phyloP scores from a whole-genome alignment of 345 rosid genomes.

The Ceriops zippeliana region DNA sequence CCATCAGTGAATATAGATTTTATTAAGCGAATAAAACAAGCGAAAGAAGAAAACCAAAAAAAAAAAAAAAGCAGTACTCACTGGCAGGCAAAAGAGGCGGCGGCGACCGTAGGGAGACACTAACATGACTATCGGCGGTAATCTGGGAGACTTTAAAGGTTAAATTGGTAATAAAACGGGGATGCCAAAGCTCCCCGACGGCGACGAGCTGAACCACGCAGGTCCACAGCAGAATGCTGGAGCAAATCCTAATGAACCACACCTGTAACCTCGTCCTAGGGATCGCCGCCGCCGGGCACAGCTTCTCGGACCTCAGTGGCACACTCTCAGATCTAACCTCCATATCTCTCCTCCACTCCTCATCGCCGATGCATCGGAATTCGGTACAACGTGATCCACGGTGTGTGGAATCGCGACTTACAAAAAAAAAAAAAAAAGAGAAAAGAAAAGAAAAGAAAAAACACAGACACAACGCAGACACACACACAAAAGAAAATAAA shows the following conservation, averaged over 20 bases:
- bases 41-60: background rate
- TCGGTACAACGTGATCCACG: background rate
- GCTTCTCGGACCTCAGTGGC: slow-evolving; percentile 59
- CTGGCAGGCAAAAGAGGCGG: slow-evolving; percentile 49
- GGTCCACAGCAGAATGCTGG: slow-evolving; percentile 93
- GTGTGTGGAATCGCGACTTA: background rate
- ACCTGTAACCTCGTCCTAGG: slow-evolving; percentile 69
- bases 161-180: slow-evolving; percentile 49
- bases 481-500: too few relatives aligned
- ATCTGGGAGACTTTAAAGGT: slow-evolving; percentile 45
- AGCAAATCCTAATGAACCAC: slow-evolving; percentile 83
- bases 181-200: slow-evolving; percentile 83
- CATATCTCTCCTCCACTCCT: slow-evolving; percentile 56
- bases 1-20: too few relatives aligned
- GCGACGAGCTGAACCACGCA: slow-evolving; percentile 91
- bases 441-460: too few relatives aligned
- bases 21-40: background rate
- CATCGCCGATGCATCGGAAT: slow-evolving; percentile 67
- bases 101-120: slow-evolving; percentile 23
- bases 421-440: background rate
- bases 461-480: too few relatives aligned
- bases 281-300: slow-evolving; percentile 41
- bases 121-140: slow-evolving; percentile 12
- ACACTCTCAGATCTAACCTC: slow-evolving; percentile 75
- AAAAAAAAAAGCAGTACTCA: slow-evolving; percentile 26